Base-by-base conservation (phyloP, 1,284 basidiomycete genomes). In the Trichosporon faecale region DNA sequence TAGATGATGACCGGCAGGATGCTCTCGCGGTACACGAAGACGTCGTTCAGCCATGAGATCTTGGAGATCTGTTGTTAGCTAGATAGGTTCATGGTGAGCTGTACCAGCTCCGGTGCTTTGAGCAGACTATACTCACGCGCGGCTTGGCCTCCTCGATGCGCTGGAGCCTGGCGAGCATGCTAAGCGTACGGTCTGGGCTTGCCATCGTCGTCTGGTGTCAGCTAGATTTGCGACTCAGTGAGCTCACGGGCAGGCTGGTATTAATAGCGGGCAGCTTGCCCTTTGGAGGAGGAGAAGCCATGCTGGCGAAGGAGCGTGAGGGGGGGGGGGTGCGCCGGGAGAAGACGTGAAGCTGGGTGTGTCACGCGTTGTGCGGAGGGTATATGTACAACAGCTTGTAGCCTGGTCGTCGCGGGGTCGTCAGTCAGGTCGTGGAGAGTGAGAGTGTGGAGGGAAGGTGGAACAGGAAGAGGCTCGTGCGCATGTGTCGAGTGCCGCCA, bases 31-130 rank as follows among this genome's bases (percentile, higher is more conserved):
- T 93, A 73, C 31, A 92, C 88, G 61, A 94, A 86, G 31, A 94
- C 91, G 81, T 95, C 94, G 11, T 91, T 91, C 25, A 95, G 84
- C 91, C 94, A 95, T 40, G 92, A 92, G 79, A 94, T 93, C 90
- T 94, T 79, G 25, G 76, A 73, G 40, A 75, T 74, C 76, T 82
- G 65, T 21, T 1, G 66, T 69, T 29, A 70, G 66, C 25, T 37
- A 8, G 3, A 1, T 21, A 25, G 16, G 11, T 7, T 55, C 25
- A 3, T 12, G 66, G 21, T 40, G 25, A 25, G 11, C 12, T 11
- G 33, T 33, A 9, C 33, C 4, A 44, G 40, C 40, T n/a, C 27
- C 25, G 18, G 7, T 18, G 68, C 9, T 1, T 40, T 5, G 21
- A 12, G 35, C 9, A 14, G 12, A 14, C 35, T 9, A 14, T 12